Evolutionary conservation across 305 asterid genomes (phyloP), one percentile per base, ranked within the genome.

Genomic region (Rubia tinctorum): DNA sequence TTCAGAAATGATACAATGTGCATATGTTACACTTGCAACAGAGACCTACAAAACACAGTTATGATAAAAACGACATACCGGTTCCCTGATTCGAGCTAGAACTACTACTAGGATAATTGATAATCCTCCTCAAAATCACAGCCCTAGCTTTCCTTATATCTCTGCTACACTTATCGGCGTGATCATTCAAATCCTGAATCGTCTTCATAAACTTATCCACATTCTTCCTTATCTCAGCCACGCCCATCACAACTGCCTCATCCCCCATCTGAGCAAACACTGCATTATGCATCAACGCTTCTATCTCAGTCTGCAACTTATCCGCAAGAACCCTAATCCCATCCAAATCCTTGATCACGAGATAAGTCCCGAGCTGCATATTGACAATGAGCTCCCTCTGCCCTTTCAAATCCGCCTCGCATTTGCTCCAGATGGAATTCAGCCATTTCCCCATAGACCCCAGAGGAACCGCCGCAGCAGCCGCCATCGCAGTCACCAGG

Each of bases 371-470:
- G 6, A 89, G 51, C 76, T 86, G 85, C 88, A 91, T 82, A 37
- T 91, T 53, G 53, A 77, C 76, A 22, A 93, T 79, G 11, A 89
- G 71, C 79, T 88, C 92, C 62, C 81, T 86, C 64, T 91, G 95
- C 47, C 88, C 91, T 75, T 67, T 84, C 69, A 89, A 56, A 42
- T 88, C 95, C 73, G 43, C 82, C 82, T 86, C 98, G 20, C 73
- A 85, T 69, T 88, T 89, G 47, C 83, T 85, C 98, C 98, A 89
- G 2, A 91, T 43, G 23, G 88, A 84, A 66, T 88, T 87, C 45
- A 93, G 73, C 97, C 98, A 93, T 44, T 47, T 83, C 74, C 98
- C 97, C 96, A 89, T 87, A 6, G 96, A 84, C 8, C 95, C 98
- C 43, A 93, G 60, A 0, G 98, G 98, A 73, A 87, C 84, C 5